Evolutionary conservation across 2,329 filamentous ascomycete species (phyloP).

Genomic region (Ophiostoma australiae): DNA sequence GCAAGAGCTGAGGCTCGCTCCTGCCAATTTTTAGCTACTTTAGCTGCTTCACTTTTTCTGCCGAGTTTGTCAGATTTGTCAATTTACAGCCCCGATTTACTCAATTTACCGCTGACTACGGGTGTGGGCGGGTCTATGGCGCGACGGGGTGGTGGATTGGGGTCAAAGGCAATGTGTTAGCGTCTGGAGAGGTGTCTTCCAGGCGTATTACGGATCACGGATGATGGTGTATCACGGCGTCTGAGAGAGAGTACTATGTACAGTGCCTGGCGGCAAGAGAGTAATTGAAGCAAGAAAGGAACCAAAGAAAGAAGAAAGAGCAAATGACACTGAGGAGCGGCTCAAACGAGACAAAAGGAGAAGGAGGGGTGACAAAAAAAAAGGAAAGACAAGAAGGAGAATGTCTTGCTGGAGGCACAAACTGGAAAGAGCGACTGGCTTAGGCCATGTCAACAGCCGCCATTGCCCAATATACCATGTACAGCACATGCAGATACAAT

Average conservation of each 20-base stretch:
- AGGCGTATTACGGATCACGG: too few relatives aligned
- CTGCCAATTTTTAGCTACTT: slow-evolving; percentile 14
- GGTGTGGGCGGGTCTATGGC: slow-evolving; percentile 20
- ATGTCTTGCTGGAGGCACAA: neutral
- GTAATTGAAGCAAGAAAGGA: neutral
- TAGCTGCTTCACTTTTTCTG: neutral
- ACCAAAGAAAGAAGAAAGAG: neutral
- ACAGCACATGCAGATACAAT: too few relatives aligned
- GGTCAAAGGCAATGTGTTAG: slow-evolving; percentile 23
- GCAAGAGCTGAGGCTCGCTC: slow-evolving; percentile 19
- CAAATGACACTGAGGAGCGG: neutral
- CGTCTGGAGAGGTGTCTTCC: neutral
- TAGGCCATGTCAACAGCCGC: neutral
- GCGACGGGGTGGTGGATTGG: slow-evolving; percentile 21
- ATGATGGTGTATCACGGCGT: neutral
- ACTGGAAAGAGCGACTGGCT: neutral
- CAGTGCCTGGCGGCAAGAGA: neutral
- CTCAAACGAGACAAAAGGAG: neutral
- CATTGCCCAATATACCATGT: neutral
- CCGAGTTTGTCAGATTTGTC: neutral
- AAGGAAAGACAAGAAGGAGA: neutral
- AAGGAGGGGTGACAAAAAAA: neutral
- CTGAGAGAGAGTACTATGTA: too few relatives aligned
- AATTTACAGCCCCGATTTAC: neutral
- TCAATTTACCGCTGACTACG: neutral